Evolutionary conservation across 1,139 yeast species (phyloP).

Genomic region (Yamadazyma spencermartinsiae): DNA sequence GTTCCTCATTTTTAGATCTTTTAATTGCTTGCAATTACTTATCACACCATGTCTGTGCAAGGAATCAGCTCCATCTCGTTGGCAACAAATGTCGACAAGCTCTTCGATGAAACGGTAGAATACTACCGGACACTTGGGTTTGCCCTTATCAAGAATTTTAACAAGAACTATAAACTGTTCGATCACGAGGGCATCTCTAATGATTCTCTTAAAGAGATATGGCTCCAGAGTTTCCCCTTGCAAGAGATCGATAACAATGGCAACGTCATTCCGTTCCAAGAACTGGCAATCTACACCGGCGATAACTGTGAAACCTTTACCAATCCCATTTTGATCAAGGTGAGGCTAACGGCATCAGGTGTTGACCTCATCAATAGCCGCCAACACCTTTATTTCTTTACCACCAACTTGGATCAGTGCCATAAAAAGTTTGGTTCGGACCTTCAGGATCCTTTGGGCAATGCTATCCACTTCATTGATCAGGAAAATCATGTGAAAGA

Average conservation of each 20-base stretch:
- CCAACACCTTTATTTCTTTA: constrained; percentile 55
- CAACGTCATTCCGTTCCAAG: constrained; percentile 58
- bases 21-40: no score
- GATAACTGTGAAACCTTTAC: constrained; percentile 33
- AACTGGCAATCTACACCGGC: constrained; percentile 55
- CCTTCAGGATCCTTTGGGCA: constrained; percentile 18
- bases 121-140: constrained; percentile 64
- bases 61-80: constrained; percentile 53
- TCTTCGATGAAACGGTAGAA: constrained; percentile 45
- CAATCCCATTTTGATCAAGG: constrained; percentile 47
- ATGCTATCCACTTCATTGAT: constrained; percentile 11
- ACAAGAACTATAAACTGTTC: constrained; percentile 41
- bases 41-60: constrained; percentile 14
- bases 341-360: constrained; percentile 46
- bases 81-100: constrained; percentile 51
- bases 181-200: constrained; percentile 54
- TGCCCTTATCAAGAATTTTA: constrained; percentile 52
- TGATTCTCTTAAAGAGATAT: constrained; percentile 65
- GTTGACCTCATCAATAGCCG: constrained; percentile 23
- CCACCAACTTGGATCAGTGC: constrained; percentile 46
- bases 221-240: constrained; percentile 71
- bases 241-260: constrained; percentile 50
- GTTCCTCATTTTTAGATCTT: background rate
- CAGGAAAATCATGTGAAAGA: constrained; percentile 7
- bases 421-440: constrained; percentile 28